Evolutionary conservation across 768 basidiomycete species (phyloP), one percentile per base, ranked within the genome.

Genomic region (Mycena alexandri): DNA sequence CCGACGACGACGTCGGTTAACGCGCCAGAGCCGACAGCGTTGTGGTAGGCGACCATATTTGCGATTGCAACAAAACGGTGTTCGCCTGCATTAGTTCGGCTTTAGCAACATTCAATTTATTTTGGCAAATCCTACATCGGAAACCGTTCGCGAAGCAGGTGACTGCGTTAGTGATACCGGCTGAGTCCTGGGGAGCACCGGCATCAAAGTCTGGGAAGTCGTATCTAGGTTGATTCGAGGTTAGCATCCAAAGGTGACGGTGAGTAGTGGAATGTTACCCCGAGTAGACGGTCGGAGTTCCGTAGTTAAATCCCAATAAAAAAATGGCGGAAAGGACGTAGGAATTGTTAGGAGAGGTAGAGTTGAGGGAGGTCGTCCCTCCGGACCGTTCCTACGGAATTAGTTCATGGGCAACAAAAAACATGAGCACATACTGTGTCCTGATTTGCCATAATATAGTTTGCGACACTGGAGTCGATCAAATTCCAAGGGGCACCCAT

Each of bases 401-500:
- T 36, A 36, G 34, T 12, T 6, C 7, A 36, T 6, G 12, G 34
- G 34, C 34, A 36, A 36, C 34, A 12, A 12, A 36, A 36, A n/a
- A n/a, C n/a, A n/a, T n/a, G 7, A 17, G 34, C 34, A 41, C 36
- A 13, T 8, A 55, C 62, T 8, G 83, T 85, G 65, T 85, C 84
- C 54, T 85, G 84, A 64, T 85, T 82, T 1, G 79, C 74, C 29
- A 84, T 82, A 63, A 84, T 84, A 24, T 77, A 77, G 57, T 84
- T 85, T 0, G 83, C 83, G 11, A 51, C 63, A 3, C 71, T 70
- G 13, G 81, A 75, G 0, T 77, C 56, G 6, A 84, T 72, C 80
- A 82, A 82, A 33, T 80, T 79, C 81, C 59, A 56, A 4, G 24
- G 29, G 14, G 50, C 36, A 7, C 51, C 56, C 61, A 68, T 52